A percentile compares a stretch with the other conserved stretches of the same genome.
Conservation (phyloP, 352 stramenopile species). For the Pythium pectinolyticum region DNA sequence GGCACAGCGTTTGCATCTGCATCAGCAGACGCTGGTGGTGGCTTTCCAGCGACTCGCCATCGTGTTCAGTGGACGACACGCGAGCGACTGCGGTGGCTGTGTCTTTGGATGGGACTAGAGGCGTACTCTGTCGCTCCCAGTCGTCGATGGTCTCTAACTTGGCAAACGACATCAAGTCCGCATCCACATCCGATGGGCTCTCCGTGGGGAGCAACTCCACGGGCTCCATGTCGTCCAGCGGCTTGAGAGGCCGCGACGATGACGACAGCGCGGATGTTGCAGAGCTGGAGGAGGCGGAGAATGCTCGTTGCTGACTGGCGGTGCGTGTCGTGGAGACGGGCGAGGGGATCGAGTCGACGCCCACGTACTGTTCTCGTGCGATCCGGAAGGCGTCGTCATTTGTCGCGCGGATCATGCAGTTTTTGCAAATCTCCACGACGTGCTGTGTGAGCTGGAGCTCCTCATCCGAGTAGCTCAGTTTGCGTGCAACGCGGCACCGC, state of each 20-base stretch:
- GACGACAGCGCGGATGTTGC: neutral
- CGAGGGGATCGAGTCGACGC: too few relatives aligned
- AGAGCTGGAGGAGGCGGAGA: too few relatives aligned
- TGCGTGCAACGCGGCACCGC: constrained; percentile 11
- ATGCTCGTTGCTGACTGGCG: neutral
- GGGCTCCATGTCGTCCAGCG: neutral
- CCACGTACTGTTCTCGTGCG: constrained; percentile 14
- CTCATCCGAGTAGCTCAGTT: constrained; percentile 2
- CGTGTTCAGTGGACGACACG: neutral
- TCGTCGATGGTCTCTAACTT: constrained; percentile 10
- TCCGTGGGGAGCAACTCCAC: neutral
- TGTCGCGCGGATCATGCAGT: constrained; percentile 7
- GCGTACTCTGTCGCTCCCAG: neutral
- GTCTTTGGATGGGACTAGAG: neutral
- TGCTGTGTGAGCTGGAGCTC: constrained; percentile 4
- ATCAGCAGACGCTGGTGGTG: constrained; percentile 2
- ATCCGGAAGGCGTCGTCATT: constrained; percentile 10
- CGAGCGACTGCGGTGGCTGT: too few relatives aligned
- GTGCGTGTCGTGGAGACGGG: too few relatives aligned
- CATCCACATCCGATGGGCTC: neutral
- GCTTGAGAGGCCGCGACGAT: neutral
- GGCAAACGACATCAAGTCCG: neutral
- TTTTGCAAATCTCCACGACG: constrained; percentile 18
- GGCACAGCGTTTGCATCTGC: constrained; percentile 10
- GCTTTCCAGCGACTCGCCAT: constrained; percentile 1